These are phyloP conservation scores for Fistulifera pelliculosa DNA, from an alignment of 108 stramenopile species.

Conservation along the genomic window DNA sequence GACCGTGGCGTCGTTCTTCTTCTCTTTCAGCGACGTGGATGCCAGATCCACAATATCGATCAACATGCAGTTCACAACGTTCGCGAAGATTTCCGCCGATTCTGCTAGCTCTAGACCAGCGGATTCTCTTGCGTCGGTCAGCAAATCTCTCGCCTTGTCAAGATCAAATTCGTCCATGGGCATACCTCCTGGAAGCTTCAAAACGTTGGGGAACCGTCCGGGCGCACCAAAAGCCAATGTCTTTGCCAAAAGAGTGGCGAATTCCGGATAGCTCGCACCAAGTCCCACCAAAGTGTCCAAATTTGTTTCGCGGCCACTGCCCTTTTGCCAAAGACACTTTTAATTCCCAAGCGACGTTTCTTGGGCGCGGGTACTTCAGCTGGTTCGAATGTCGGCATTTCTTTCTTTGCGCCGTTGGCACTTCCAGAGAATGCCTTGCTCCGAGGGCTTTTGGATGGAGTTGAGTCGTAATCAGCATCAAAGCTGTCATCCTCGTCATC, in stretches of 20 bases:
- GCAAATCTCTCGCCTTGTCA: conserved; percentile 45
- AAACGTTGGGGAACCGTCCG: conserved; percentile 66
- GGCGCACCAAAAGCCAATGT: conserved; percentile 82
- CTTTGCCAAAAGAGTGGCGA: conserved; percentile 60
- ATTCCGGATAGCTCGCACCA: conserved; percentile 55
- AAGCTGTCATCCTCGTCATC: conserved; percentile 27
- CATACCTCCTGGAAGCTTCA: conserved; percentile 38
- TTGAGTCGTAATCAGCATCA: neutral
- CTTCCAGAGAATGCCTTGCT: neutral
- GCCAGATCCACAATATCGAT: conserved; percentile 85
- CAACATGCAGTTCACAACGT: conserved; percentile 84
- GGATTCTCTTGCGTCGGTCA: conserved; percentile 28
- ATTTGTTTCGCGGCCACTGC: conserved; percentile 55
- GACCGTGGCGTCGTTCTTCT: conserved; percentile 53
- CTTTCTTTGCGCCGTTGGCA: neutral
- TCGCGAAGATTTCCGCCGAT: conserved; percentile 77
- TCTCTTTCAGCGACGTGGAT: conserved; percentile 60
- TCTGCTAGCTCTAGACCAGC: conserved; percentile 50
- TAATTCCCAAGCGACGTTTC: conserved; percentile 35
- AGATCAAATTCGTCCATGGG: conserved; percentile 57
- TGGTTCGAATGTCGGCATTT: neutral
- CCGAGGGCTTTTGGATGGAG: neutral
- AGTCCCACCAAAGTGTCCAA: conserved; percentile 36
- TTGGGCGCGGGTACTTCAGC: conserved; percentile 26
- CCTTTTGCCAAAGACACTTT: conserved; percentile 57